Evolutionary conservation across 805 yeast genomes (phyloP).

Genomic region (Myxozyma monticola): DNA sequence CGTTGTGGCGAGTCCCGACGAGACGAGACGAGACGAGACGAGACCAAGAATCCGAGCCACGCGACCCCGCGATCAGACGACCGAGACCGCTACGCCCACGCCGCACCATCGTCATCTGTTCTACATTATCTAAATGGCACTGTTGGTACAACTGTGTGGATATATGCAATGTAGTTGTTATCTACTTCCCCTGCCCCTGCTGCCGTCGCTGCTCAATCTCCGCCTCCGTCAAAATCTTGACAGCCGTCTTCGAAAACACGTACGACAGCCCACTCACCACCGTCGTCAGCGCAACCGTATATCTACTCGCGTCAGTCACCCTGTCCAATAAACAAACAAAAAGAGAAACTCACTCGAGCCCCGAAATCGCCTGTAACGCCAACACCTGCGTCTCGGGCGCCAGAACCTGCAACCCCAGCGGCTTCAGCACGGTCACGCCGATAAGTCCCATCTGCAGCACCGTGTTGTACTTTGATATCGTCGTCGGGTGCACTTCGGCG

Average conservation of each 20-base stretch:
- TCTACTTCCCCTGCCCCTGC: too few species aligned
- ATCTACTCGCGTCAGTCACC: conserved; percentile 38
- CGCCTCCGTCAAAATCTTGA: conserved; percentile 47
- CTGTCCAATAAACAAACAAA: neutral
- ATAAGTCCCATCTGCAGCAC: conserved; percentile 89
- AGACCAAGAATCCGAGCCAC: too few species aligned
- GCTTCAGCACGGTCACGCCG: conserved; percentile 60
- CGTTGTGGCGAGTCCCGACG: too few species aligned
- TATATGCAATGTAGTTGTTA: too few species aligned
- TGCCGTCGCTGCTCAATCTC: conserved; percentile 34
- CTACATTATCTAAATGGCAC: too few species aligned
- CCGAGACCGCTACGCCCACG: too few species aligned
- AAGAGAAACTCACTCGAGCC: conserved; percentile 19
- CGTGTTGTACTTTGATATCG: conserved; percentile 66
- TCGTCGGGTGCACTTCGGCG: conserved; percentile 85
- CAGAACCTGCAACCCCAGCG: conserved; percentile 47
- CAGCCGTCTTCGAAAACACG: conserved; percentile 66
- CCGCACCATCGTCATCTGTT: too few species aligned
- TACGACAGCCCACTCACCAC: conserved; percentile 76
- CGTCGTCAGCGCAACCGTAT: conserved; percentile 68
- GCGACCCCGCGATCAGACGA: too few species aligned
- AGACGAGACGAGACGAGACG: too few species aligned
- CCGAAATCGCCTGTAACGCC: conserved; percentile 31
- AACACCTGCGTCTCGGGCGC: conserved; percentile 36
- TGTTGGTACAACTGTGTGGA: too few species aligned